Base-by-base conservation (phyloP, 345 rosid genomes). In the Eucalyptus curtisii region DNA sequence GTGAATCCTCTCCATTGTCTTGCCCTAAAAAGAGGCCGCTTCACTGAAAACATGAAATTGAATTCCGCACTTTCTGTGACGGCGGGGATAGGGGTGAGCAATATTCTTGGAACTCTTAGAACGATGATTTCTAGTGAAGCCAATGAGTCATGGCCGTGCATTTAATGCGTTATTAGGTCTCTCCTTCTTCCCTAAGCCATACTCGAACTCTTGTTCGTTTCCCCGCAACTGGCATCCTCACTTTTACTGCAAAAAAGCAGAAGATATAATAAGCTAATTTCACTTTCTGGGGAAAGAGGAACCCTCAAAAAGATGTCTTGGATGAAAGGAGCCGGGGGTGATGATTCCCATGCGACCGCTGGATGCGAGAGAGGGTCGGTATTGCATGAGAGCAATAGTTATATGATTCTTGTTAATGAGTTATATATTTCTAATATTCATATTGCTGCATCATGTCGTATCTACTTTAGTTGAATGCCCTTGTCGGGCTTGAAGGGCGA, bases 221-320 rank as follows among this genome's bases (percentile, higher is more conserved):
- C 82, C 24, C 47, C 4, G 47, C 82, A 76, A 0, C 47, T 37
- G 5, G 13, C 24, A 20, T 40, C 0, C 40, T 37, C 27, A 76
- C 13, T 37, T 76, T 37, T 11, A 3, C 47, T 20, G 82, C 27
- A 6, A 76, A 71, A 5, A 0, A 55, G 0, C 27, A 19, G 13
- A 1, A 16, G 82, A 76, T 19, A 19, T 10, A 37, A 20, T 37
- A 37, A 76, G 82, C 47, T 20, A 5, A 37, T 22, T 19, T 71
- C 8, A 4, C 82, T 40, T 76, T 76, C 82, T 76, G 45, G 82
- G 82, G 45, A 76, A 37, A 37, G 42, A 76, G 45, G 24, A 37
- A 76, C 42, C 81, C 45, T 71, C 8, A 37, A 71, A 68, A 37
- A 71, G 13, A 71, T 5, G 11, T 10, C 44, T 33, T 33, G 11